Percentiles rank a stretch among this genome's conserved stretches.
Evolutionary conservation across 1,284 basidiomycete genomes (phyloP).

Genomic region (Ustilago tritici): DNA sequence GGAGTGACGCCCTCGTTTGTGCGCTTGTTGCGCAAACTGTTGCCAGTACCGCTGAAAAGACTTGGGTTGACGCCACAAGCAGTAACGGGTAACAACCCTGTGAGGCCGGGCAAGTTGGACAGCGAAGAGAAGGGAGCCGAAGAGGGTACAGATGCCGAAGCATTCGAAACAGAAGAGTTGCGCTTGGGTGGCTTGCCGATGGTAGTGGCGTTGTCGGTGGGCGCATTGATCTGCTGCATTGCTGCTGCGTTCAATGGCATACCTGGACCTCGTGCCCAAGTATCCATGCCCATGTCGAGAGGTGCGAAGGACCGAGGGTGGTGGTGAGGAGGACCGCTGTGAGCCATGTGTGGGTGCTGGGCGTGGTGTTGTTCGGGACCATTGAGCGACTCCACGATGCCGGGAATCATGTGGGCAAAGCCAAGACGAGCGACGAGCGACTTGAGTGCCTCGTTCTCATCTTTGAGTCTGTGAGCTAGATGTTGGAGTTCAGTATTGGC

Average conservation of each 20-base stretch:
- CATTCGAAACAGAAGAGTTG: not conserved
- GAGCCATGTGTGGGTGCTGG: constrained; percentile 25
- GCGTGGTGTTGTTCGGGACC: constrained; percentile 33
- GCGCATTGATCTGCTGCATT: constrained; percentile 14
- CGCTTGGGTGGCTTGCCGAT: constrained; percentile 24
- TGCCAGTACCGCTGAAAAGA: constrained; percentile 29
- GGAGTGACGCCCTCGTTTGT: constrained; percentile 13
- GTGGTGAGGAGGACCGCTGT: constrained; percentile 24
- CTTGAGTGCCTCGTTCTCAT: constrained; percentile 65
- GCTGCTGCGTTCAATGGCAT: constrained; percentile 18
- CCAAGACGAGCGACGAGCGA: constrained; percentile 60
- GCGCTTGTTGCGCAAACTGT: constrained; percentile 12
- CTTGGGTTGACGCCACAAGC: constrained; percentile 42
- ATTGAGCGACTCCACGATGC: constrained; percentile 49
- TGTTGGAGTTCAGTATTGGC: constrained; percentile 63
- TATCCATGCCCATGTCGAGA: constrained; percentile 45
- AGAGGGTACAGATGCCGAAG: not conserved
- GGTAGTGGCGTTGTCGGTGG: not conserved
- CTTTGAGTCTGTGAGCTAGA: constrained; percentile 57
- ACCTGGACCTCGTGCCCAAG: constrained; percentile 34
- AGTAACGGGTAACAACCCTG: constrained; percentile 32
- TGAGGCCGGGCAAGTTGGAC: constrained; percentile 23
- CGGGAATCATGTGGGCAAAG: constrained; percentile 56
- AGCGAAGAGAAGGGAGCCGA: constrained; percentile 32
- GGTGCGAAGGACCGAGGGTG: constrained; percentile 37